Base-by-base conservation (phyloP, 306 rosid genomes). In the Lathyrus aphaca region DNA sequence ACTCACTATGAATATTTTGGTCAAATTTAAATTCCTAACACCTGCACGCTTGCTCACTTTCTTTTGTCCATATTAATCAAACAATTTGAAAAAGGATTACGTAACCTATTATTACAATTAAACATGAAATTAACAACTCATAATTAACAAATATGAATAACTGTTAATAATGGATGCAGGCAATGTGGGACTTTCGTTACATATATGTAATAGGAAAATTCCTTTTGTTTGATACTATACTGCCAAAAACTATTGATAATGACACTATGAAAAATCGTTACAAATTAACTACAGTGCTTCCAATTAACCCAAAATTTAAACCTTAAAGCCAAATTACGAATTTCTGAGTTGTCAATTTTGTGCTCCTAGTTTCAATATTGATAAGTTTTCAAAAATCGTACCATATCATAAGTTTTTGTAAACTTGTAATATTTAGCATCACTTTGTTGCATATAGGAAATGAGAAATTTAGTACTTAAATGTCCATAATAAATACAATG, bases 11-110 rank as follows among this genome's bases (percentile, higher is more conserved):
- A 16, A 9, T 46, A 35, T 35, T 35, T 70, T 54, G 57, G 71
- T 76, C 81, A 81, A 81, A 38, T 23, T 23, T 23, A 23, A 23
- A 23, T 35, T 51, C 50, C 23, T 71, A 42, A 50, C 44, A 53
- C 58, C 75, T 43, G 40, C 75, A 76, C 61, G 68, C 64, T 42
- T 54, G 32, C 15, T 35, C 39, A 35, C 2, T 35, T 35, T 35
- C 39, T 6, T 7, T 67, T 61, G 18, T 53, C 63, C 48, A 65
- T 13, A 55, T 13, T 55, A 25, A 12, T 55, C 8, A 6, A 35
- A 1, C 39, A 35, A 35, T 35, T 35, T 35, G 2, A 35, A 35
- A 35, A 35, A 35, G 39, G 39, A 35, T 35, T 35, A 35, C 39
- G 39, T 6, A 30, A 30, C 35, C 35, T 30, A 30, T 30, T 30